A percentile compares a stretch with the other conserved stretches of the same genome.
Conservation (phyloP, 1,139 yeast species). For the Candida tropicalis region DNA sequence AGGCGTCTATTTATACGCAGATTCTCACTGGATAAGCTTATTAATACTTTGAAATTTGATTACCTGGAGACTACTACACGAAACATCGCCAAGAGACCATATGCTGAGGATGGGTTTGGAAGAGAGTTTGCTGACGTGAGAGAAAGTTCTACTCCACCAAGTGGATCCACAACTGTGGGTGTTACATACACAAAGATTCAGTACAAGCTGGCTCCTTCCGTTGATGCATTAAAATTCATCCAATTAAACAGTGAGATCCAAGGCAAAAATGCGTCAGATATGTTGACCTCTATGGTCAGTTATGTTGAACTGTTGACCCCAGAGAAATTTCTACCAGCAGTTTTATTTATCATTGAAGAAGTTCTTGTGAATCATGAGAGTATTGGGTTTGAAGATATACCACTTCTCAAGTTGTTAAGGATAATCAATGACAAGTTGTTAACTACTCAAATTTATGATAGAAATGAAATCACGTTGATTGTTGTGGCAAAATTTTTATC, state of each 20-base stretch:
- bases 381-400: slow-evolving; percentile 4
- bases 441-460: slow-evolving; percentile 29
- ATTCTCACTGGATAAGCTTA: slow-evolving; percentile 9
- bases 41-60: slow-evolving; percentile 6
- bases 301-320: slow-evolving; percentile 11
- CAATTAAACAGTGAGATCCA: slow-evolving; percentile 4
- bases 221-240: slow-evolving; percentile 8
- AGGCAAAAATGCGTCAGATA: slow-evolving; percentile 8
- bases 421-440: slow-evolving; percentile 35
- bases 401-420: slow-evolving; percentile 22
- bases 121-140: slow-evolving; percentile 15
- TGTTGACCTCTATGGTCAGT: slow-evolving; percentile 3
- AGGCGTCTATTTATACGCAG: background rate
- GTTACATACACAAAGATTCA: slow-evolving; percentile 4
- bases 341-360: slow-evolving; percentile 10
- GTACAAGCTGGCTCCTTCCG: background rate
- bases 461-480: slow-evolving; percentile 36
- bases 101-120: slow-evolving; percentile 11
- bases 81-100: slow-evolving; percentile 5
- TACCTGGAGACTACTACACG: background rate
- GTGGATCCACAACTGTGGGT: background rate
- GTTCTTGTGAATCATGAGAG: background rate
- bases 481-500: slow-evolving; percentile 29
- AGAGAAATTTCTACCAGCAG: slow-evolving; percentile 10
- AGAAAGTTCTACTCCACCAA: slow-evolving; percentile 13